phyloP scores from a whole-genome alignment of 169 alveolate genomes.

The Plasmodium knowlesi region DNA sequence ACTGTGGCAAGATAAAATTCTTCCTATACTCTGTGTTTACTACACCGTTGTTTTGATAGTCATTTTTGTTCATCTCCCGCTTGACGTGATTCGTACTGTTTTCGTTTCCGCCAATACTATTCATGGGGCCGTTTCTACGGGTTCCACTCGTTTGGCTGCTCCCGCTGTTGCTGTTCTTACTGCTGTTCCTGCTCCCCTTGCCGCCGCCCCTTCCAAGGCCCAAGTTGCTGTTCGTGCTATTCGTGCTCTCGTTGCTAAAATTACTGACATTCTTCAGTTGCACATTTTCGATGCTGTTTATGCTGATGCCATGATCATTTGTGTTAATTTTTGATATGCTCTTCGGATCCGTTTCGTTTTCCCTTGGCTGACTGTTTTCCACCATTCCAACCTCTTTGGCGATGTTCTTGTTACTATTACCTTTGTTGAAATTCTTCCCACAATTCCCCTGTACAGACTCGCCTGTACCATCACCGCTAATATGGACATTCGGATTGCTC shows the following conservation, averaged over 20 bases:
- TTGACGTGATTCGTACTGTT: neutral
- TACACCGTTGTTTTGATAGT: neutral
- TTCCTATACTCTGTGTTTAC: neutral
- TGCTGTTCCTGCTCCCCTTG: neutral
- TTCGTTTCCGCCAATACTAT: neutral
- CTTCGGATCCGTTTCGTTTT: neutral
- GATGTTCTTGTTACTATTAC: neutral
- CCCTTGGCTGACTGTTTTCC: neutral
- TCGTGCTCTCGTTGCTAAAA: constrained; percentile 3
- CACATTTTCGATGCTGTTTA: neutral
- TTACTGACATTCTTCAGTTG: neutral
- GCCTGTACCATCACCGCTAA: neutral
- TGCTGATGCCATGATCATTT: neutral
- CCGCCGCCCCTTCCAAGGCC: neutral
- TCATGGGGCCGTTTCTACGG: neutral
- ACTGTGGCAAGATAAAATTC: neutral
- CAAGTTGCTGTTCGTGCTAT: constrained; percentile 10
- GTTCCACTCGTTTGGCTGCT: neutral
- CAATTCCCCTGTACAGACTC: neutral
- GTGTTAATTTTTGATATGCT: neutral
- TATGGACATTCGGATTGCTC: neutral
- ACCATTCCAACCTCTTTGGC: neutral
- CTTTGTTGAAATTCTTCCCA: neutral
- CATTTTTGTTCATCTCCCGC: neutral
- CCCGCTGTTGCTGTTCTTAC: neutral